Evolutionary conservation across 768 basidiomycete genomes (phyloP), one percentile per base, ranked within the genome.

Genomic region (Leccinellum rugosiceps): DNA sequence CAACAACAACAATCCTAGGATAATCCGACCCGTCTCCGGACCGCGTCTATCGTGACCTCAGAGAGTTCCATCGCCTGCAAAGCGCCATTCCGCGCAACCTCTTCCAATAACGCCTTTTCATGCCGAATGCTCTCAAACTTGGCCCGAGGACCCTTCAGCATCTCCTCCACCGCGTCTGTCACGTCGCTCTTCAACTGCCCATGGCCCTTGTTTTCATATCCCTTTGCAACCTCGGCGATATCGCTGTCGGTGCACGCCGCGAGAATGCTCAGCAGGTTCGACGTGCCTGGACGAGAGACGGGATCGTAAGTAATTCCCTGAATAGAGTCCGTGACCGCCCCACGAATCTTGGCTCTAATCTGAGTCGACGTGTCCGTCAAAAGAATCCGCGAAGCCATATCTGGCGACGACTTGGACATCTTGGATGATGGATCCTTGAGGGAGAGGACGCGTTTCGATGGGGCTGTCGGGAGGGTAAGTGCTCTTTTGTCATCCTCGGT

Each of bases 361-460:
- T 82, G 72, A 1, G 73, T 63, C 10, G 81, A 69, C 0, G 82
- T 73, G 68, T 98, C 95, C 25, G 90, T 95, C 38, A 98, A 79
- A 55, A 92, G 80, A 67, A 98, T 93, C 25, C 94, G 88, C 0
- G 94, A 95, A 15, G 83, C 73, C 1, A 83, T 57, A 68, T 92
- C 85, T 0, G 86, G 87, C 0, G 92, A 81, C 0, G 95, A 98
- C 72, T 98, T 98, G 34, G 95, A 97, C 94, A 98, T 98, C 70
- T 98, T 98, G 4, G 86, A 81, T 0, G 78, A 76, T 1, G 94
- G 91, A 68, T 94, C 90, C 56, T 84, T 86, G 17, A 98, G 84
- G 2, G 94, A 95, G 25, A 96, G 82, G 17, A 98, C 80, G 7
- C 94, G 85, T 68, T 84, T 86, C 9, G 90, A 86, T 0, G 87